These are phyloP conservation scores for Tephrocybe sp. DNA, from an alignment of 768 basidiomycete genomes.

Conservation along the genomic window DNA sequence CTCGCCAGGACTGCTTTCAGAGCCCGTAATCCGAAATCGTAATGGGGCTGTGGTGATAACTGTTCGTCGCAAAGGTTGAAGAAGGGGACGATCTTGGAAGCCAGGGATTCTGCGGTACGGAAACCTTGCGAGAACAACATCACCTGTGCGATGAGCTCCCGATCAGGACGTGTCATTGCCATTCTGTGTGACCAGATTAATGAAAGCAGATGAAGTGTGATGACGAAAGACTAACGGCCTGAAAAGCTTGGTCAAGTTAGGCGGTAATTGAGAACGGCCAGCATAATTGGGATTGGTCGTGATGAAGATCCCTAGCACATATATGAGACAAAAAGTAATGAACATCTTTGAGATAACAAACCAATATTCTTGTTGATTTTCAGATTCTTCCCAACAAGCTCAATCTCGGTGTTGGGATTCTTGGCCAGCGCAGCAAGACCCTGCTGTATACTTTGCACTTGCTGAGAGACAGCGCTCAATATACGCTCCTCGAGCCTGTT, in stretches of 20 bases:
- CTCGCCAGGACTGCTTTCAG: conserved; percentile 95
- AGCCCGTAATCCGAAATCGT: conserved; percentile 97
- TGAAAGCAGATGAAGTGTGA: conserved; percentile 1
- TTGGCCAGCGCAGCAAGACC: conserved; percentile 81
- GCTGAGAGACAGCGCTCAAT: conserved; percentile 95
- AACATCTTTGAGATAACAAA: conserved; percentile 22
- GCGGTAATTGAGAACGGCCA: conserved; percentile 87
- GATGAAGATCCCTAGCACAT: conserved; percentile 82
- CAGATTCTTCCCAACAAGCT: conserved; percentile 91
- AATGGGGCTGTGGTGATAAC: conserved; percentile 94
- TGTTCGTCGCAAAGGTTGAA: conserved; percentile 99
- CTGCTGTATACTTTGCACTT: conserved; percentile 98
- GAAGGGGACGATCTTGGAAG: conserved; percentile 97
- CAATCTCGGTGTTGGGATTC: conserved; percentile 88
- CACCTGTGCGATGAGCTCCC: conserved; percentile 98
- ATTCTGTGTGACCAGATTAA: conserved; percentile 53
- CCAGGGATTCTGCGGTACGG: conserved; percentile 95
- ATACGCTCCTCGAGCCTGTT: conserved; percentile 98
- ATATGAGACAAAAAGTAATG: conserved; percentile 6
- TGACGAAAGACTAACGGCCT: conserved; percentile 63
- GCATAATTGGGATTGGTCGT: conserved; percentile 99
- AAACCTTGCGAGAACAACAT: conserved; percentile 99
- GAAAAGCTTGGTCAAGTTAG: conserved; percentile 90
- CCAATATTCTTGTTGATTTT: conserved; percentile 95
- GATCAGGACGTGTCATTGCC: conserved; percentile 98